Evolutionary conservation across 352 stramenopile genomes (phyloP).

Genomic region (Chrysophaeum taylorii): DNA sequence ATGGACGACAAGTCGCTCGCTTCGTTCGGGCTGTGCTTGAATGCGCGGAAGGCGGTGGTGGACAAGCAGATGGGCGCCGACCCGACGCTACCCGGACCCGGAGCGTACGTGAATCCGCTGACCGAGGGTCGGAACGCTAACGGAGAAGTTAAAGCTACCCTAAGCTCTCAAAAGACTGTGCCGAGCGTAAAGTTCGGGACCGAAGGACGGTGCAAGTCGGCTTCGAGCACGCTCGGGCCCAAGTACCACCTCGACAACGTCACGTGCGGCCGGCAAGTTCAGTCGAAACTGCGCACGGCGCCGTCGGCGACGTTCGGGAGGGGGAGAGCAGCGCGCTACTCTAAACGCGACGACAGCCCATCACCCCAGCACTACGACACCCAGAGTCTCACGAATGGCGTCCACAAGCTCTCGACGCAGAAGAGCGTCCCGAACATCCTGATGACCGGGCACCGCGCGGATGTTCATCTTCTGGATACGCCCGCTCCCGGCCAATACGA

Average conservation of each 20-base stretch:
- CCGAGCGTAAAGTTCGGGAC: neutral
- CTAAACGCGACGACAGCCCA: neutral
- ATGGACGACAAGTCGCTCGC: neutral
- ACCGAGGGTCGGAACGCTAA: conserved; percentile 1
- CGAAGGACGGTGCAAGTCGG: neutral
- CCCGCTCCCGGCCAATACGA: conserved; percentile 4
- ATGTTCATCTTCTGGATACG: too few species aligned
- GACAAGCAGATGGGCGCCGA: conserved; percentile 17
- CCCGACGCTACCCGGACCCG: neutral
- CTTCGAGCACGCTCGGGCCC: neutral
- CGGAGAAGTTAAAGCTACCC: neutral
- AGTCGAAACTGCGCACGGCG: neutral
- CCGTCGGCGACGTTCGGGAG: neutral
- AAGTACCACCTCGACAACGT: conserved; percentile 13
- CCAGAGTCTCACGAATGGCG: neutral
- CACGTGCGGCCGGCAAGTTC: neutral
- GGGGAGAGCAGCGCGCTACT: neutral
- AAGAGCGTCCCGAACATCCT: neutral
- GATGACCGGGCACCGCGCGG: conserved; percentile 1
- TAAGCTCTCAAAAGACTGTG: neutral
- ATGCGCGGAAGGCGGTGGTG: neutral
- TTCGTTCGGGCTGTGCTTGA: conserved; percentile 5
- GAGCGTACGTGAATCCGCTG: neutral
- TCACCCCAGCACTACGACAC: conserved; percentile 3
- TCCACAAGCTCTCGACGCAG: neutral